These are phyloP conservation scores for sorghum (Sorghum bicolor) DNA, from an alignment of 176 grass and related monocot genomes.

Conservation along the genomic window Sorghum_bicolor_NCBIv3 NC_012874.2:1629001-1629500, in stretches of 20 bases:
- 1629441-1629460: neutral
- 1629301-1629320: neutral
- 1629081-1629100: neutral
- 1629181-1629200: neutral
- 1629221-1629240: neutral
- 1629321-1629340: neutral
- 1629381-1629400: conserved; percentile 51
- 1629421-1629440: conserved; percentile 47
- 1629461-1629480: neutral
- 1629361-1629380: conserved; percentile 1
- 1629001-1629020: neutral
- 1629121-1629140: too few relatives aligned
- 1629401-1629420: conserved; percentile 55
- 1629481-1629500: neutral
- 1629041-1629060: neutral
- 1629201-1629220: neutral
- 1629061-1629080: neutral
- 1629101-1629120: neutral
- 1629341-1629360: conserved; percentile 14
- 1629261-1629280: neutral
- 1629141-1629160: too few relatives aligned
- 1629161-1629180: too few relatives aligned
- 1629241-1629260: conserved; percentile 13
- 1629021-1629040: neutral
- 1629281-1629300: conserved; percentile 14